Conservation (phyloP, 768 basidiomycete genomes). For the Coprinopsis strossmayeri region DNA sequence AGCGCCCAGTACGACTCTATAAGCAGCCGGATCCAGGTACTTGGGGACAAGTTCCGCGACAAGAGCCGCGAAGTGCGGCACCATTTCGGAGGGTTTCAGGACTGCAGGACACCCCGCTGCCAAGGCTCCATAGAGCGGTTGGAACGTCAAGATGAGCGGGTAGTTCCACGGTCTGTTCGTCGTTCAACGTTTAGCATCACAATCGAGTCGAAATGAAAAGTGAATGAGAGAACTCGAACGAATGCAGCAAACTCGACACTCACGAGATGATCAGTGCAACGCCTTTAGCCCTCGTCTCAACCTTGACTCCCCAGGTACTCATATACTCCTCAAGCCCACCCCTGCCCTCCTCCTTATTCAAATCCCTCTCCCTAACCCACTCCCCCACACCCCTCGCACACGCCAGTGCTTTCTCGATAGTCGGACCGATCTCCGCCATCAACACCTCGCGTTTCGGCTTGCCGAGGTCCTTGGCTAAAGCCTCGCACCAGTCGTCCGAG, state of each 20-base stretch:
- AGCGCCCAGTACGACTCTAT: slow-evolving; percentile 51
- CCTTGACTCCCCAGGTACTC: slow-evolving; percentile 42
- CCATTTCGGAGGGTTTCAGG: slow-evolving; percentile 62
- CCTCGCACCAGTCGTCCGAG: slow-evolving; percentile 40
- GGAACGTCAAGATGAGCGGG: slow-evolving; percentile 47
- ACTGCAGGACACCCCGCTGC: slow-evolving; percentile 66
- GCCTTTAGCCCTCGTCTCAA: slow-evolving; percentile 56
- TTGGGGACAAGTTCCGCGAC: slow-evolving; percentile 49
- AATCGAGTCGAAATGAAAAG: background rate
- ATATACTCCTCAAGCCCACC: slow-evolving; percentile 21
- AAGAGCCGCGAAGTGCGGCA: slow-evolving; percentile 41
- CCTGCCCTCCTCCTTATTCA: slow-evolving; percentile 16
- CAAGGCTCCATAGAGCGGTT: slow-evolving; percentile 65
- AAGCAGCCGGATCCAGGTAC: slow-evolving; percentile 41
- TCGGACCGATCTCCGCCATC: slow-evolving; percentile 35
- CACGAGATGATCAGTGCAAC: slow-evolving; percentile 56
- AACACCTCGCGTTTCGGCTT: slow-evolving; percentile 38
- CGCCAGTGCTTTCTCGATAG: slow-evolving; percentile 36
- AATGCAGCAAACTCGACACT: no score
- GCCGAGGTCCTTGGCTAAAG: slow-evolving; percentile 42
- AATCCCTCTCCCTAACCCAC: slow-evolving; percentile 41
- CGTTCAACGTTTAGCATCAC: background rate
- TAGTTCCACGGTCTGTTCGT: slow-evolving; percentile 58
- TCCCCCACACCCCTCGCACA: slow-evolving; percentile 45
- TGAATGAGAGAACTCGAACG: background rate